Evolutionary conservation across 2,329 filamentous ascomycete genomes (phyloP).

Genomic region (Pseudogymnoascus sp.): DNA sequence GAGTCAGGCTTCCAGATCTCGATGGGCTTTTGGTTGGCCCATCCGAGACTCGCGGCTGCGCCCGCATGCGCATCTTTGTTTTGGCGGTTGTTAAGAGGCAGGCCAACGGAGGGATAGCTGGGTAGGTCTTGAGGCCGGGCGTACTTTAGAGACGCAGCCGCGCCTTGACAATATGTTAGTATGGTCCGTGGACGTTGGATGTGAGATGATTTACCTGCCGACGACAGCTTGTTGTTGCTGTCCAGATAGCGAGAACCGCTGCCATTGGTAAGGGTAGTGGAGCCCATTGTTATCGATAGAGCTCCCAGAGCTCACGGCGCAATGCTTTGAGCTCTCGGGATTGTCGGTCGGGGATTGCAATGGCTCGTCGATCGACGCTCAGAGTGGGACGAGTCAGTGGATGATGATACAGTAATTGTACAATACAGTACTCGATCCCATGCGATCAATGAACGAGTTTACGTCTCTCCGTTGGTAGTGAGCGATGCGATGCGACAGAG

Average conservation of each 20-base stretch:
- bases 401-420: not conserved
- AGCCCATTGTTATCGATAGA: not conserved
- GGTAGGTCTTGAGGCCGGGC: constrained; percentile 66
- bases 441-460: not conserved
- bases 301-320: not conserved
- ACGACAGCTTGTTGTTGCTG: constrained; percentile 47
- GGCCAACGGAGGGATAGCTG: constrained; percentile 61
- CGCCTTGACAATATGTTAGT: constrained; percentile 35
- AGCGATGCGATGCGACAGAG: not conserved
- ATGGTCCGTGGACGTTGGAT: constrained; percentile 16
- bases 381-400: not conserved
- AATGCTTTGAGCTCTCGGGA: not conserved
- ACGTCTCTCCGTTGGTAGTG: not conserved
- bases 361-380: not conserved
- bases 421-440: not conserved
- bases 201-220: constrained; percentile 40
- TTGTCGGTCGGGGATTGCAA: not conserved
- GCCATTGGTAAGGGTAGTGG: constrained; percentile 21
- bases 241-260: constrained; percentile 33
- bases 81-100: constrained; percentile 31
- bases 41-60: constrained; percentile 67
- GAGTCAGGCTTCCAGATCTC: constrained; percentile 60
- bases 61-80: constrained; percentile 54
- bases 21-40: constrained; percentile 58
- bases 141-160: constrained; percentile 59